Evolutionary conservation across 495 filamentous ascomycete species (phyloP).

Genomic region (Barbatosphaeria neglecta): DNA sequence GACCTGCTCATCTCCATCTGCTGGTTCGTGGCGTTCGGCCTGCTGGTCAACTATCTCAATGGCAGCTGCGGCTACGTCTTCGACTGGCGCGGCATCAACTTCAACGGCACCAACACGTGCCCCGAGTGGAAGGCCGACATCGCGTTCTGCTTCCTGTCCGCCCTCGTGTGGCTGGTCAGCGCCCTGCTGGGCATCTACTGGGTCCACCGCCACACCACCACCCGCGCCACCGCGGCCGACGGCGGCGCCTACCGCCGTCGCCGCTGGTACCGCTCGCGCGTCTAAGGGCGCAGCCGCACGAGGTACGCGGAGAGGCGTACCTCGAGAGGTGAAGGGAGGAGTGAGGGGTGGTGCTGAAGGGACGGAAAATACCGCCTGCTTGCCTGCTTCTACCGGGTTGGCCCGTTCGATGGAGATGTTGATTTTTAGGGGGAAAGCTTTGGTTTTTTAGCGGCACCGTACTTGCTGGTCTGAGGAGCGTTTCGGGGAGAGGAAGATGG

Average conservation of each 20-base stretch:
- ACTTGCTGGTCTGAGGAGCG: too few relatives aligned
- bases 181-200: constrained; percentile 39
- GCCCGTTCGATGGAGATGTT: background rate
- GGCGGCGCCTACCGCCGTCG: constrained; percentile 19
- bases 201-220: constrained; percentile 22
- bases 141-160: constrained; percentile 58
- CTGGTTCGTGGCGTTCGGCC: constrained; percentile 56
- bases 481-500: too few relatives aligned
- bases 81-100: constrained; percentile 84
- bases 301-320: background rate
- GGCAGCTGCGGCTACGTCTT: constrained; percentile 58
- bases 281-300: constrained; percentile 12
- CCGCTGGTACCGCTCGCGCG: constrained; percentile 29
- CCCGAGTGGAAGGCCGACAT: constrained; percentile 53
- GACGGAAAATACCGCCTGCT: too few relatives aligned
- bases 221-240: constrained; percentile 1
- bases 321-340: too few relatives aligned
- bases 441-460: too few relatives aligned
- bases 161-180: constrained; percentile 53
- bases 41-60: constrained; percentile 38
- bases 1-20: constrained; percentile 47
- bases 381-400: too few relatives aligned
- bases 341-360: too few relatives aligned
- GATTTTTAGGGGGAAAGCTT: background rate
- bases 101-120: constrained; percentile 57